These are phyloP conservation scores for Monosporascus sp. DNA, from an alignment of 2,329 filamentous ascomycete species.

Conservation along the genomic window DNA sequence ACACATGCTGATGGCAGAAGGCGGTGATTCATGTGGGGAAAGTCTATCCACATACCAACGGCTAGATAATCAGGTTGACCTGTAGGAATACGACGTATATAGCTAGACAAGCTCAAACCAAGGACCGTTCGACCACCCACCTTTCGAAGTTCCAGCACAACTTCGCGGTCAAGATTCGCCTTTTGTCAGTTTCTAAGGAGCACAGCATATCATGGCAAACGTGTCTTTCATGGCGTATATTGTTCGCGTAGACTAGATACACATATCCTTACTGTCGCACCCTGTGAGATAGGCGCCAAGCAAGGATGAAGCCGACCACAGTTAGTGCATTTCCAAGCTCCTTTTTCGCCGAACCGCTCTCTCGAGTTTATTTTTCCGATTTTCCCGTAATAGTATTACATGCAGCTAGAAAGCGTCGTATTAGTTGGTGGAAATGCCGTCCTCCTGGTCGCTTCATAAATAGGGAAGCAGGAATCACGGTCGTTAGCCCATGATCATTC, in stretches of 20 bases:
- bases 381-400: neutral
- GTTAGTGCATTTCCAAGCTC: neutral
- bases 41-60: no score
- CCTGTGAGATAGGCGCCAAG: neutral
- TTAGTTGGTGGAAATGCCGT: neutral
- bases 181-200: no score
- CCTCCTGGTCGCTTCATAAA: neutral
- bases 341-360: neutral
- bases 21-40: no score
- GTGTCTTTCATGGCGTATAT: neutral
- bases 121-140: neutral
- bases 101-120: no score
- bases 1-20: no score
- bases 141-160: no score
- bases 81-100: no score
- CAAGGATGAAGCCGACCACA: neutral
- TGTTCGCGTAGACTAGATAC: neutral
- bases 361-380: neutral
- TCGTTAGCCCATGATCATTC: slow-evolving; percentile 65
- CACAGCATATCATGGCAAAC: neutral
- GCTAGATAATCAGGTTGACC: no score
- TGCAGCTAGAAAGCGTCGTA: neutral
- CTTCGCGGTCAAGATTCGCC: no score
- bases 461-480: neutral
- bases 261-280: neutral